Conservation (phyloP, 192 early-diverging fungal species). For the Entrophospora sp. region DNA sequence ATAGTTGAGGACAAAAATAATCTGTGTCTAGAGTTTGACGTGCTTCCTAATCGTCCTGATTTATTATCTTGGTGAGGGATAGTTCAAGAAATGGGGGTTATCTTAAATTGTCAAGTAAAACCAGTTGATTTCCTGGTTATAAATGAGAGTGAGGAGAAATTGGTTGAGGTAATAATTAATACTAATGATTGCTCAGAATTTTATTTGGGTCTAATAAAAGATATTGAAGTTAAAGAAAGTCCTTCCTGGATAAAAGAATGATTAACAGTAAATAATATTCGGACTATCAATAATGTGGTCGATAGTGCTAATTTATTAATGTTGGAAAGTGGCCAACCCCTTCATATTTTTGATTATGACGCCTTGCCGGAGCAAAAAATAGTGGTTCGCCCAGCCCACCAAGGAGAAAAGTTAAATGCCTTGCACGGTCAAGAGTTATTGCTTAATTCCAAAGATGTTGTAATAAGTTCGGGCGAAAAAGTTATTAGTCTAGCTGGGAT, state of each 20-base stretch:
- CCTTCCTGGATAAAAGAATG: background rate
- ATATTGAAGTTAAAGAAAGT: background rate
- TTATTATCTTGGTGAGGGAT: background rate
- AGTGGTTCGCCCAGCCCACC: background rate
- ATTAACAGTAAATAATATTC: background rate
- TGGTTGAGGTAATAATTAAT: background rate
- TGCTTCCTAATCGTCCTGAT: background rate
- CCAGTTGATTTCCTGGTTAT: background rate
- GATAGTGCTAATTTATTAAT: constrained; percentile 7
- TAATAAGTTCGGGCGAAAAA: background rate
- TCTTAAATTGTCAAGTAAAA: background rate
- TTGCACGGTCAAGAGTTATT: background rate
- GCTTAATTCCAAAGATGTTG: background rate
- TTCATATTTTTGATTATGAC: background rate
- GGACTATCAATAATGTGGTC: background rate
- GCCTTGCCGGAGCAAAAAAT: background rate
- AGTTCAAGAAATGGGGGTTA: background rate
- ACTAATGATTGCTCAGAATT: background rate
- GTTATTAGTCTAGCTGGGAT: background rate
- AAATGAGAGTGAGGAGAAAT: background rate
- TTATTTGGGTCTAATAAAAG: background rate
- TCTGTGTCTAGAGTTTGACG: background rate
- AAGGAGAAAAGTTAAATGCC: background rate
- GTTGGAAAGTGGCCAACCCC: background rate
- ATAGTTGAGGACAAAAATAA: background rate